These are phyloP conservation scores for Aspergillus coremiiformis DNA, from an alignment of 495 filamentous ascomycete species.

Conservation along the genomic window DNA sequence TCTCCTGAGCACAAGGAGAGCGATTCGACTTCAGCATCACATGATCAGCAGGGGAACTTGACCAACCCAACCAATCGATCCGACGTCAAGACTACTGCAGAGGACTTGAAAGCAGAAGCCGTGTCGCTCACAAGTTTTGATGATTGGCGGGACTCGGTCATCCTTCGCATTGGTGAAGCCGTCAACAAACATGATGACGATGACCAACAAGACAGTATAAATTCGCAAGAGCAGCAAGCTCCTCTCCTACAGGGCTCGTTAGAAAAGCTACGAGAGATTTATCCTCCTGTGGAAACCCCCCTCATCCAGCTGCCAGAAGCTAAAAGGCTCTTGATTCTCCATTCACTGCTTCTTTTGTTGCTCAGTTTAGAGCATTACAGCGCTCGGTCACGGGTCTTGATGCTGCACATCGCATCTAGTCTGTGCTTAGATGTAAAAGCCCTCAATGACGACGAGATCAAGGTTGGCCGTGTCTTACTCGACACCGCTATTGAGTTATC, in stretches of 20 bases:
- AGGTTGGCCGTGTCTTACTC: conserved; percentile 66
- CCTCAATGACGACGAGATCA: conserved; percentile 63
- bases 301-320: conserved; percentile 35
- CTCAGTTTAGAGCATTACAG: conserved; percentile 77
- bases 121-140: conserved; percentile 50
- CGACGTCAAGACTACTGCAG: conserved; percentile 9
- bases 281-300: conserved; percentile 39
- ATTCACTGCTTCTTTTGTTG: conserved; percentile 62
- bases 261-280: conserved; percentile 34
- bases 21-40: background rate
- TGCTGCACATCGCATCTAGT: conserved; percentile 62
- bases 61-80: conserved; percentile 5
- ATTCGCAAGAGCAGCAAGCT: conserved; percentile 11
- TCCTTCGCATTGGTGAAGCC: conserved; percentile 56
- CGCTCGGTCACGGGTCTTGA: conserved; percentile 65
- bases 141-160: conserved; percentile 54
- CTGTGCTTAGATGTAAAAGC: conserved; percentile 56
- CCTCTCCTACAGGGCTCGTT: conserved; percentile 17
- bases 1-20: conserved; percentile 2
- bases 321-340: conserved; percentile 42
- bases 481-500: conserved; percentile 64
- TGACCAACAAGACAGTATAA: conserved; percentile 10
- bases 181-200: conserved; percentile 48
- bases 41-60: conserved; percentile 8
- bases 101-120: conserved; percentile 31